Conservation (phyloP, 2,329 filamentous ascomycete species). For the Cercospora zeina region DNA sequence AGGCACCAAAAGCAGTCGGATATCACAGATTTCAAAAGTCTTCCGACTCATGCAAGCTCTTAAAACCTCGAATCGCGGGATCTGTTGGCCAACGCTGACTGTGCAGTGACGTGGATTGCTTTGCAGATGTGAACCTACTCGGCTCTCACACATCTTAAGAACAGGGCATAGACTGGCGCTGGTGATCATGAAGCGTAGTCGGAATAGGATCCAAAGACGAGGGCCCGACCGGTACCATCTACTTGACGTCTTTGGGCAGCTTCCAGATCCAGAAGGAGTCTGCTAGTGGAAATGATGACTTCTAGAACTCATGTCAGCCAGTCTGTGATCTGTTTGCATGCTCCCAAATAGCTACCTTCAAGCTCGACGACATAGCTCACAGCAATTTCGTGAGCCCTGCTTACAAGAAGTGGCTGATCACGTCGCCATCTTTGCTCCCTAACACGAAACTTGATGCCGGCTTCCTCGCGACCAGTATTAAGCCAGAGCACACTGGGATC, state of each 20-base stretch:
- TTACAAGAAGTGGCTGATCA: conserved; percentile 57
- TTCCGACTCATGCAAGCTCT: neutral
- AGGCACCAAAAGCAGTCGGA: neutral
- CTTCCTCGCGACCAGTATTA: conserved; percentile 57
- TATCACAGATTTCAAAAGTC: neutral
- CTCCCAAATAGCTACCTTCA: conserved; percentile 56
- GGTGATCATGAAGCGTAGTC: conserved; percentile 10
- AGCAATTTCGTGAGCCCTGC: conserved; percentile 63
- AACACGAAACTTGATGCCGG: conserved; percentile 70
- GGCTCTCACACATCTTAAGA: neutral
- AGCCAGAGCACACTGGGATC: conserved; percentile 65
- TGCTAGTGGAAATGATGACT: conserved; percentile 64
- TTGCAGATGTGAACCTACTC: too few relatives aligned
- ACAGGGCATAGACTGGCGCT: neutral
- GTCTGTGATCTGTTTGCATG: neutral
- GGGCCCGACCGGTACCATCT: conserved; percentile 63
- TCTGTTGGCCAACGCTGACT: too few relatives aligned
- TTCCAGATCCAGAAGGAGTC: conserved; percentile 66
- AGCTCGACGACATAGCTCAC: conserved; percentile 71
- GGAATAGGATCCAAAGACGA: conserved; percentile 57
- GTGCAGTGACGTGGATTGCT: too few relatives aligned
- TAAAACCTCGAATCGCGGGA: too few relatives aligned
- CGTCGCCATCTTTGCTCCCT: conserved; percentile 51
- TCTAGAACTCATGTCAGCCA: conserved; percentile 51
- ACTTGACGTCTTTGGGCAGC: conserved; percentile 62